phyloP scores from a whole-genome alignment of 2,329 filamentous ascomycete species.

The Sporothrix schenckii region DNA sequence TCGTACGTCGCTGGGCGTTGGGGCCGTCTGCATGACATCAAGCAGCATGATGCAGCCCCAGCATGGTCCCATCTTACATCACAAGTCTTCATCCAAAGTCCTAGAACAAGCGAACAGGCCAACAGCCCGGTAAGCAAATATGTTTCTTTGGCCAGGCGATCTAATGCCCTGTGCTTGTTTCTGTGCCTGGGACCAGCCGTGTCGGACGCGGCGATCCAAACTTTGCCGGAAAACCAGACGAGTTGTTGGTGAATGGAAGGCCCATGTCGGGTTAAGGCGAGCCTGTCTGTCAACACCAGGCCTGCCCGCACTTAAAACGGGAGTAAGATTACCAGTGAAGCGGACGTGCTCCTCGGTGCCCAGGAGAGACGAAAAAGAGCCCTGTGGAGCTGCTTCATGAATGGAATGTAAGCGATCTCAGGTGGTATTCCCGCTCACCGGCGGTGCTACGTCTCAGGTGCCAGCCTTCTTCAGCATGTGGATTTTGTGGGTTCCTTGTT shows the following conservation, averaged over 20 bases:
- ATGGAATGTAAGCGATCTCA: conserved; percentile 26
- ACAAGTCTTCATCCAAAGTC: not conserved
- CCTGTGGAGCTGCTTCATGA: conserved; percentile 24
- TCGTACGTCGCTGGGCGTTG: not conserved
- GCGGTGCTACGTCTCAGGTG: conserved; percentile 28
- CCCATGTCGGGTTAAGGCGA: not conserved
- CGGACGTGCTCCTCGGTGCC: not conserved
- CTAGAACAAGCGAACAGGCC: not conserved
- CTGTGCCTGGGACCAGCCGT: conserved; percentile 13
- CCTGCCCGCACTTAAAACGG: not conserved
- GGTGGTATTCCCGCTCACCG: conserved; percentile 23
- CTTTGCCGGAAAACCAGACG: not conserved
- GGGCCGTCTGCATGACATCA: conserved; percentile 12
- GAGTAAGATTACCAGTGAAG: not conserved
- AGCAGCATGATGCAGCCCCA: not conserved
- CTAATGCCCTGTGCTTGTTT: conserved; percentile 1
- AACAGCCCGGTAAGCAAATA: not conserved
- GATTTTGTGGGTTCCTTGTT: conserved; percentile 3
- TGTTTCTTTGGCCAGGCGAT: conserved; percentile 5
- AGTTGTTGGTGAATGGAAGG: not conserved
- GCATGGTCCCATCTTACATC: not conserved
- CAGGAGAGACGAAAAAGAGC: too few species aligned
- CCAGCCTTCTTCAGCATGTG: conserved; percentile 23
- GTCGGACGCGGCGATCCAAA: conserved; percentile 18
- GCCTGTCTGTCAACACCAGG: not conserved